phyloP scores from a whole-genome alignment of 164 flowering plant species.

The Nelumbo lutea region DNA sequence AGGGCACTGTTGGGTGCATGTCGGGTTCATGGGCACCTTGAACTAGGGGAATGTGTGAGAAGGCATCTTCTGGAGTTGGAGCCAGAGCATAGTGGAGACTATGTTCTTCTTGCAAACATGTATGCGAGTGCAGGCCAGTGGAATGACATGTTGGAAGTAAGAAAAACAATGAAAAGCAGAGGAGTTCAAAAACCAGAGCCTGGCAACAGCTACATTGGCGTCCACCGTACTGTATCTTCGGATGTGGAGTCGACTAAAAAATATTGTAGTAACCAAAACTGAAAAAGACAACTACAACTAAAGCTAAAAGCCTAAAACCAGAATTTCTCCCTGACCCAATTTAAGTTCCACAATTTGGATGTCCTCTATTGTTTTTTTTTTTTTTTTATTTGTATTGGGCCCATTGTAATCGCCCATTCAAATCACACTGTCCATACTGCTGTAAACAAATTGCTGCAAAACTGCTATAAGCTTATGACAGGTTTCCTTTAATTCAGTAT shows the following conservation, averaged over 20 bases:
- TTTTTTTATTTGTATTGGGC: too few species aligned
- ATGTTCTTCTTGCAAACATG: slow-evolving; percentile 48
- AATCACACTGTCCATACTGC: too few species aligned
- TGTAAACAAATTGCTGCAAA: too few species aligned
- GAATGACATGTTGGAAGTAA: slow-evolving; percentile 27
- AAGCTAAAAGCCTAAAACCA: too few species aligned
- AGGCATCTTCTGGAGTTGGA: slow-evolving; percentile 42
- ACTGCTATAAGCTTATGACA: too few species aligned
- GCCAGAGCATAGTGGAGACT: slow-evolving; percentile 61
- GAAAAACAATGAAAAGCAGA: slow-evolving; percentile 34
- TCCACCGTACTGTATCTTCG: neutral
- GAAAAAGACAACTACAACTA: too few species aligned
- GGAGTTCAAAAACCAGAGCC: slow-evolving; percentile 51
- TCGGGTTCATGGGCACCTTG: slow-evolving; percentile 41
- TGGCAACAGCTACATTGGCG: slow-evolving; percentile 35
- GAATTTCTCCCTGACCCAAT: too few species aligned
- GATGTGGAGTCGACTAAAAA: neutral
- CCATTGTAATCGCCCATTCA: too few species aligned
- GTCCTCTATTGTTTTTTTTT: too few species aligned
- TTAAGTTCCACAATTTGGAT: too few species aligned
- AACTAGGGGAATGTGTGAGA: slow-evolving; percentile 45
- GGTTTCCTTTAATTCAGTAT: too few species aligned
- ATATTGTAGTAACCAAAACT: neutral
- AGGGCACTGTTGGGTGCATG: slow-evolving; percentile 55
- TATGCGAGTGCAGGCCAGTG: slow-evolving; percentile 45